Base-by-base conservation (phyloP, 2,329 filamentous ascomycete species). In the Ascochyta koolunga region DNA sequence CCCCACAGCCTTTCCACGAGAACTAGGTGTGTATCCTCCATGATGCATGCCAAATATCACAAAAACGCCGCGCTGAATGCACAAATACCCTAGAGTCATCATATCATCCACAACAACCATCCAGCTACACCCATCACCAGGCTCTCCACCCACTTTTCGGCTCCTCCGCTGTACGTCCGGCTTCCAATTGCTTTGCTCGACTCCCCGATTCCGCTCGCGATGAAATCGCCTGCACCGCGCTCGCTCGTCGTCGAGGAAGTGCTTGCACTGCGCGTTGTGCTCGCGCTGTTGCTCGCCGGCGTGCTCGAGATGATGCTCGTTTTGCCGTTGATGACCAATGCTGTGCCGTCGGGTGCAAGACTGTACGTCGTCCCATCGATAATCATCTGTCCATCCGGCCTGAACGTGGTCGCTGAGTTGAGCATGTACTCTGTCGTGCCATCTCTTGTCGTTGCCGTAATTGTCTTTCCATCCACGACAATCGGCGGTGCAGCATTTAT, bases 311-410 rank as follows among this genome's bases (percentile, higher is more conserved):
- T 56, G 4, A 54, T 62, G 39, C 69, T 72, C 16, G 71, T 73
- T 24, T 63, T 61, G 0, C 70, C 71, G n/a, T 75, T 66, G 18
- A 74, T 54, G 3, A 75, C 42, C 2, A 74, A 41, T 15, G 65
- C 68, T 1, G 69, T 72, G 13, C 69, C 68, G 6, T 58, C 48
- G 0, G 50, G 21, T 31, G 65, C 66, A 4, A 73, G 59, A 8
- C 59, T 65, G 44, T 70, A 72, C 2, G 67, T 72, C 9, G 68
- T 72, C 6, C 70, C 69, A 4, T 51, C 54, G 4, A 72, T 54
- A 1, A 62, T 66, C 9, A 72, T 45, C 1, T 62, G 49, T 2
- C 65, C 58, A 10, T 66, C 69, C 0, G 63, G 66, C 24, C 49
- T 56, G 2, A 73, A 55, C 1, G 70, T 72, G 0, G 58, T 64